Conservation (phyloP, 2,329 filamentous ascomycete genomes). For the Phialocephala subalpina region DNA sequence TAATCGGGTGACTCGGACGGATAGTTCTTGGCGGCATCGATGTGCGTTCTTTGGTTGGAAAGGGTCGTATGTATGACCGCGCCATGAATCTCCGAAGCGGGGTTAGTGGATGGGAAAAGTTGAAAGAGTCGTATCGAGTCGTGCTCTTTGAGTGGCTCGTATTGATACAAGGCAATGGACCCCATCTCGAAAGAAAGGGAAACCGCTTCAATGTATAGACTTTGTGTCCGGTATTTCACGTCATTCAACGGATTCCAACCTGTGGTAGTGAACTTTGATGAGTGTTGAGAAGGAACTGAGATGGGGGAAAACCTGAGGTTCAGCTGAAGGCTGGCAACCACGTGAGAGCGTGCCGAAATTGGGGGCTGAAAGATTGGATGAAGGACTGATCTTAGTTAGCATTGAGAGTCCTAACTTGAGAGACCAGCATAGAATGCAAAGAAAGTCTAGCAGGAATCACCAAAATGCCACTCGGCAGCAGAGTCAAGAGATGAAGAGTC, state of each 20-base stretch:
- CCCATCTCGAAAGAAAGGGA: background rate
- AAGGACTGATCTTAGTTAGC: too few relatives aligned
- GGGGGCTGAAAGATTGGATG: too few relatives aligned
- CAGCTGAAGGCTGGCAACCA: too few relatives aligned
- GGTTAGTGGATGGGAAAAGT: background rate
- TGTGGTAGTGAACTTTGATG: too few relatives aligned
- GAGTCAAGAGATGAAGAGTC: background rate
- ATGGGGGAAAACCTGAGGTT: too few relatives aligned
- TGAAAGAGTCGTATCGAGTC: background rate
- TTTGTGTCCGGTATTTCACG: too few relatives aligned
- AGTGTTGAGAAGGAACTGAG: too few relatives aligned
- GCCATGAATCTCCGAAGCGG: background rate
- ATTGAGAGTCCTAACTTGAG: too few relatives aligned
- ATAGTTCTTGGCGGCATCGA: background rate
- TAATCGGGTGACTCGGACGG: background rate
- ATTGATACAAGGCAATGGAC: background rate
- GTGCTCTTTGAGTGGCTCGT: background rate
- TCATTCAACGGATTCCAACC: too few relatives aligned
- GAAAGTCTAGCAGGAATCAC: background rate
- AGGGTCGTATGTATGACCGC: background rate
- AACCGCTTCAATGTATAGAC: too few relatives aligned
- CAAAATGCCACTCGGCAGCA: background rate
- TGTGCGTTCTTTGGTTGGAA: background rate
- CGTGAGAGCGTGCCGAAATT: too few relatives aligned
- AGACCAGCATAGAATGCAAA: too few relatives aligned